These are phyloP conservation scores for Sporothrix dimorphospora DNA, from an alignment of 2,329 filamentous ascomycete genomes.

Conservation along the genomic window DNA sequence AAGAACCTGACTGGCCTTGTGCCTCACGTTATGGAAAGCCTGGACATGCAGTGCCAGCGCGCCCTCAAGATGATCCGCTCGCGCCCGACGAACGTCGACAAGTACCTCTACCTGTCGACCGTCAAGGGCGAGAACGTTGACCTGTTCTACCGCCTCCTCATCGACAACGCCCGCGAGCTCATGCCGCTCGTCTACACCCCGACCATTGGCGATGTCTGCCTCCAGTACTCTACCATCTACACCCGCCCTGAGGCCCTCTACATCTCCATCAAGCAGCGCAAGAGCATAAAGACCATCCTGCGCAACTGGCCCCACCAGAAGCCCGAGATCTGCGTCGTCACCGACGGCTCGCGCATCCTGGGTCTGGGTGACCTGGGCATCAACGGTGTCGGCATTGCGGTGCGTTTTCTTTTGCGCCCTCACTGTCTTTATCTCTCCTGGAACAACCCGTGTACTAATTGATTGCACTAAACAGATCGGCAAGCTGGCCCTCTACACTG, in stretches of 20 bases:
- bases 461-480: conserved; percentile 66
- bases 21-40: conserved; percentile 64
- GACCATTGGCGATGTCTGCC: conserved; percentile 92
- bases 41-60: conserved; percentile 63
- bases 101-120: conserved; percentile 79
- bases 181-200: conserved; percentile 87
- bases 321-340: conserved; percentile 95
- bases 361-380: conserved; percentile 94
- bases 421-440: not conserved
- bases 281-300: conserved; percentile 84
- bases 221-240: conserved; percentile 95
- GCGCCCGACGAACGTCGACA: conserved; percentile 73
- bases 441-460: conserved; percentile 36
- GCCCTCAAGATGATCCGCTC: conserved; percentile 75
- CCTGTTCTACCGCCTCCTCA: conserved; percentile 81
- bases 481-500: conserved; percentile 93
- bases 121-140: conserved; percentile 77
- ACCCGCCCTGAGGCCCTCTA: conserved; percentile 94
- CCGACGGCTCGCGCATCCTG: conserved; percentile 89
- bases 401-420: conserved; percentile 56
- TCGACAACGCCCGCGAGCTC: conserved; percentile 73
- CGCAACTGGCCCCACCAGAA: conserved; percentile 88
- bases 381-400: conserved; percentile 97
- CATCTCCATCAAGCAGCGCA: conserved; percentile 92
- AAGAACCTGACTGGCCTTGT: conserved; percentile 70